phyloP scores from a whole-genome alignment of 306 rosid genomes.

The Quercus wislizeni region DNA sequence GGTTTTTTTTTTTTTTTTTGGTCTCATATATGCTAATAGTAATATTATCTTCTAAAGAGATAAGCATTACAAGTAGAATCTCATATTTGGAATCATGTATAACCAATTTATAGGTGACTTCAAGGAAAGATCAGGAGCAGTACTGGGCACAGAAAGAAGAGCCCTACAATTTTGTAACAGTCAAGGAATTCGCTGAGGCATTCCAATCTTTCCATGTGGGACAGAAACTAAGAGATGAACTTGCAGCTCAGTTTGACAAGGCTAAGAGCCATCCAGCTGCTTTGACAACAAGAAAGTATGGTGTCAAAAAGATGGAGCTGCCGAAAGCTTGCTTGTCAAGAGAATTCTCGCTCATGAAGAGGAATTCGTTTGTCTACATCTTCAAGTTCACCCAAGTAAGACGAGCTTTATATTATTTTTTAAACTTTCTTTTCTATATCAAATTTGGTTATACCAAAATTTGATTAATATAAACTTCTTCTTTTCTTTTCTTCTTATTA shows the following conservation, averaged over 20 bases:
- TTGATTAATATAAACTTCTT: neutral
- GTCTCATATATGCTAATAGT: neutral
- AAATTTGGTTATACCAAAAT: neutral
- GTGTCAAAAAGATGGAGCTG: constrained; percentile 37
- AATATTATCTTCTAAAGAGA: neutral
- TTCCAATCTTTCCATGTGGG: constrained; percentile 49
- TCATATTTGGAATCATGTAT: neutral
- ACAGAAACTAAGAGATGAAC: constrained; percentile 24
- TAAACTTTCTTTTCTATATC: neutral
- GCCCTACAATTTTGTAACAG: constrained; percentile 38
- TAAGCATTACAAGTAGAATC: neutral
- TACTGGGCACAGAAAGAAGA: constrained; percentile 41
- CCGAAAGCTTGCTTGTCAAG: constrained; percentile 52
- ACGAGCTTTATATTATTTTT: neutral
- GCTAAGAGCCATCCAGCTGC: constrained; percentile 49
- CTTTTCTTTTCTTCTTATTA: constrained; percentile 12
- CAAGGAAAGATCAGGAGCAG: constrained; percentile 54
- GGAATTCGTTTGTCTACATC: constrained; percentile 47
- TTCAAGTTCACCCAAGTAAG: constrained; percentile 44
- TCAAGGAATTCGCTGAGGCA: constrained; percentile 44
- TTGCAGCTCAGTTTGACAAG: constrained; percentile 48
- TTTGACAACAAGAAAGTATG: constrained; percentile 45
- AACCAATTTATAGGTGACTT: constrained; percentile 44
- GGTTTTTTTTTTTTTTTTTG: neutral
- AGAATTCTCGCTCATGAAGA: constrained; percentile 53